These are phyloP conservation scores for Geranomyces variabilis DNA, from an alignment of 192 early-diverging fungal genomes.

Conservation along the genomic window DNA sequence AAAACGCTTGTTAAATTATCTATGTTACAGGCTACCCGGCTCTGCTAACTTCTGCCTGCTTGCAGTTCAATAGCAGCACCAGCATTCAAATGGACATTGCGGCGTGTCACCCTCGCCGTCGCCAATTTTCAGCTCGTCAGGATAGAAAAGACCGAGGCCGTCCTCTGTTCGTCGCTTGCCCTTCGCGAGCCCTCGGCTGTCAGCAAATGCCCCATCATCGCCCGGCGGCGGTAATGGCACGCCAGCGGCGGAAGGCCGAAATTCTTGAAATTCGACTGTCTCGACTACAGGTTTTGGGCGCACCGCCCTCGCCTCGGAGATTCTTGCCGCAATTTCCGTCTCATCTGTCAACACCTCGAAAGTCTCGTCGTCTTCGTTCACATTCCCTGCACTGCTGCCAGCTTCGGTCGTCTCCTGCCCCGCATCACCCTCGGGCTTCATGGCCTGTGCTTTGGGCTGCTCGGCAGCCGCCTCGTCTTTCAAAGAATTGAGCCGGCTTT, in stretches of 20 bases:
- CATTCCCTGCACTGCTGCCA: background rate
- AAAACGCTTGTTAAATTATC: too few species aligned
- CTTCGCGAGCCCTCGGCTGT: constrained; percentile 15
- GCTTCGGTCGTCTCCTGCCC: constrained; percentile 6
- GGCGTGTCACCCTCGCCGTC: constrained; percentile 34
- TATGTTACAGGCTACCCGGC: too few species aligned
- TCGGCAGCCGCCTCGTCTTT: background rate
- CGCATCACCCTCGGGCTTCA: background rate
- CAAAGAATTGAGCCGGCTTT: background rate
- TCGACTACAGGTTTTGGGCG: constrained; percentile 30
- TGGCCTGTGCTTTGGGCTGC: background rate
- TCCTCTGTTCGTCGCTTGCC: constrained; percentile 24
- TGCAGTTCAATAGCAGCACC: constrained; percentile 27
- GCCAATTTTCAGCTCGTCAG: constrained; percentile 24
- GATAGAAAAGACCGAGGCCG: constrained; percentile 6
- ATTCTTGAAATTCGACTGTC: constrained; percentile 21
- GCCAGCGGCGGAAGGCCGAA: background rate
- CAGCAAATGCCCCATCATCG: constrained; percentile 25
- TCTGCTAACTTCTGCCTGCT: too few species aligned
- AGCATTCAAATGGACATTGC: constrained; percentile 34
- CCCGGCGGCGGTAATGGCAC: background rate
- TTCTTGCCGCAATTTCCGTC: constrained; percentile 7
- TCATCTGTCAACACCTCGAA: constrained; percentile 15
- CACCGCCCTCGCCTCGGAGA: constrained; percentile 2
- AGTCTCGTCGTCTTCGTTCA: constrained; percentile 18